Percentiles rank a stretch among this genome's conserved stretches.
These are phyloP conservation scores for Staphylotrichum tortipilum DNA, from an alignment of 495 filamentous ascomycete genomes.

Conservation along the genomic window DNA sequence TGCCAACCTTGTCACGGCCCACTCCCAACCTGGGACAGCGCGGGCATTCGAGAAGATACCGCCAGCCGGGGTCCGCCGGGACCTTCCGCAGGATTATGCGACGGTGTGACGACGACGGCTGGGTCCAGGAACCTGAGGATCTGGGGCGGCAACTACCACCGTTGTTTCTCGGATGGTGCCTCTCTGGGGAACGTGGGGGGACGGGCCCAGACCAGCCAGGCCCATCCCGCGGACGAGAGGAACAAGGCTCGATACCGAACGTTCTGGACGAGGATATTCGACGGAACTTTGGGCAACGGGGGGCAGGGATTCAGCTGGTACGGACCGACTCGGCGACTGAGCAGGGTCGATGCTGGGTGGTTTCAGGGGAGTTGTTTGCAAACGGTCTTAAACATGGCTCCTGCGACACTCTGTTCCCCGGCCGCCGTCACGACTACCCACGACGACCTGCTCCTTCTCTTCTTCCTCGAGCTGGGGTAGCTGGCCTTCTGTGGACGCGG, in stretches of 20 bases:
- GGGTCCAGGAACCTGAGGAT: background rate
- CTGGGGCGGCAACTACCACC: background rate
- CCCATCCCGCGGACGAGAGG: too few species aligned
- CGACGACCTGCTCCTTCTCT: background rate
- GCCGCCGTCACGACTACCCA: too few species aligned
- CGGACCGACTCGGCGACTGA: background rate
- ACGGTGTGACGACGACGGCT: background rate
- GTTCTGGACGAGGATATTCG: too few species aligned
- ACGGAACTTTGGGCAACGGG: too few species aligned
- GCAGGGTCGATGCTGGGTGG: background rate
- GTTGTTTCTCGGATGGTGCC: background rate
- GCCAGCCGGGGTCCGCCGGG: background rate
- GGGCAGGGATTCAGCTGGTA: background rate
- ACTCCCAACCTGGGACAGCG: background rate
- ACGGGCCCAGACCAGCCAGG: too few species aligned
- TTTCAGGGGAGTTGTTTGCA: too few species aligned
- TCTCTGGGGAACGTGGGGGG: too few species aligned
- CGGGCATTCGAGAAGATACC: background rate
- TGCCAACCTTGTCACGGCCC: slow-evolving; percentile 1
- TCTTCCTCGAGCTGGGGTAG: background rate
- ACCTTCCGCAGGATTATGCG: background rate
- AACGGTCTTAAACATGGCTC: background rate
- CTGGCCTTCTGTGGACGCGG: slow-evolving; percentile 4
- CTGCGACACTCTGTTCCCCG: background rate
- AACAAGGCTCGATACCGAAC: too few species aligned